A percentile compares a stretch with the other conserved stretches of the same genome.
phyloP scores from a whole-genome alignment of 768 basidiomycete species.

The Xerocomus spinulosus region DNA sequence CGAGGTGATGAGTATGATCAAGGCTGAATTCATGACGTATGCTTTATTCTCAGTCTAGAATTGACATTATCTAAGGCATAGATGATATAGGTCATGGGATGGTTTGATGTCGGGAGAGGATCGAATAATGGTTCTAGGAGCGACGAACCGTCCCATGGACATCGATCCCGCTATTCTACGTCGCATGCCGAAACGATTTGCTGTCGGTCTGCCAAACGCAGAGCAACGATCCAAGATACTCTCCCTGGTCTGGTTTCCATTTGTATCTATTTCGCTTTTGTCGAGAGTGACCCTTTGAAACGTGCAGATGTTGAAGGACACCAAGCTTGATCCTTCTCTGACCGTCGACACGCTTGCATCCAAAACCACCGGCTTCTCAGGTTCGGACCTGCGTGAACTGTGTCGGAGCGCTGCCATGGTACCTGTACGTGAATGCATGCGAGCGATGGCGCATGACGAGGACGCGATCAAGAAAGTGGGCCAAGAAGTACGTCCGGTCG shows the following conservation, averaged over 20 bases:
- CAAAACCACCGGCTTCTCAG: conserved; percentile 71
- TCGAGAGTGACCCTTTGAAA: neutral
- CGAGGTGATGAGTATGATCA: conserved; percentile 98
- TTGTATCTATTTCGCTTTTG: neutral
- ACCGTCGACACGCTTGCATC: conserved; percentile 59
- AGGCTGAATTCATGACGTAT: conserved; percentile 92
- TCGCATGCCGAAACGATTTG: conserved; percentile 98
- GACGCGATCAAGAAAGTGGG: conserved; percentile 44
- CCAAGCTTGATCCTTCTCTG: conserved; percentile 60
- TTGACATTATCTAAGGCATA: neutral
- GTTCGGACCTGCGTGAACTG: conserved; percentile 87
- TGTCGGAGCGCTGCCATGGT: conserved; percentile 94
- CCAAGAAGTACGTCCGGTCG: conserved; percentile 34
- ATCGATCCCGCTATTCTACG: conserved; percentile 82
- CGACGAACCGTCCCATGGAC: conserved; percentile 93
- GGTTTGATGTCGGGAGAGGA: conserved; percentile 79
- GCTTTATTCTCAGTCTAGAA: conserved; percentile 1
- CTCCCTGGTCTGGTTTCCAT: conserved; percentile 48
- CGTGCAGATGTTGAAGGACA: conserved; percentile 77
- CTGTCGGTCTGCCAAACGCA: conserved; percentile 71
- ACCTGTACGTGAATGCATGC: conserved; percentile 81
- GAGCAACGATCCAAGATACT: conserved; percentile 85
- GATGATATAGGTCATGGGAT: conserved; percentile 76
- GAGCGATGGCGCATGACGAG: conserved; percentile 43
- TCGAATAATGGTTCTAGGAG: conserved; percentile 86